phyloP scores from a whole-genome alignment of 257 asterid genomes.

The Gentiana straminea region DNA sequence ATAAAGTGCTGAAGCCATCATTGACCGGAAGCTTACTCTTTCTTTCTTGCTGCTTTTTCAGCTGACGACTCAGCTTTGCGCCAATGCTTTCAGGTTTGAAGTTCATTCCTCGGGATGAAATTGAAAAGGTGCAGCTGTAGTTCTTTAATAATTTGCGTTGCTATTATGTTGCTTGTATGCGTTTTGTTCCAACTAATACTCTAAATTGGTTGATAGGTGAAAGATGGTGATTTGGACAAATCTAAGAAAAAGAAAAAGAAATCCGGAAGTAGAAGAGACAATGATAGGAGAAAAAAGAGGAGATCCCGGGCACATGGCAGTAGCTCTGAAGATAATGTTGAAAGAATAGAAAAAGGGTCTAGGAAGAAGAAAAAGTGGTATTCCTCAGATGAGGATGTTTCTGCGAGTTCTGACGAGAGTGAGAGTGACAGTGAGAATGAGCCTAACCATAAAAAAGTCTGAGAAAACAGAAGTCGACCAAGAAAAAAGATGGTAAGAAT shows the following conservation, averaged over 20 bases:
- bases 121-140: slow-evolving; percentile 21
- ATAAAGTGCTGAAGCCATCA: background rate
- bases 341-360: slow-evolving; percentile 40
- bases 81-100: slow-evolving; percentile 39
- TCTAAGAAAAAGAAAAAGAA: slow-evolving; percentile 33
- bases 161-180: background rate
- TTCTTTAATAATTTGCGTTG: background rate
- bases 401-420: slow-evolving; percentile 40
- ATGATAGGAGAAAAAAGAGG: slow-evolving; percentile 29
- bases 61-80: background rate
- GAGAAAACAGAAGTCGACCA: slow-evolving; percentile 15
- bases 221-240: slow-evolving; percentile 22
- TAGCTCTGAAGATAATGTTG: slow-evolving; percentile 64
- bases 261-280: slow-evolving; percentile 36
- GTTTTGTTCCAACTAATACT: background rate
- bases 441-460: slow-evolving; percentile 12
- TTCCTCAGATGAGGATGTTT: slow-evolving; percentile 58
- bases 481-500: slow-evolving; percentile 11
- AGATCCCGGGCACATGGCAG: slow-evolving; percentile 25
- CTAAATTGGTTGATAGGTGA: slow-evolving; percentile 26
- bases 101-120: slow-evolving; percentile 29
- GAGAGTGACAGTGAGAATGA: slow-evolving; percentile 22
- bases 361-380: slow-evolving; percentile 81
- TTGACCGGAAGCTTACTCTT: background rate
- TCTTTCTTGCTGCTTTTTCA: slow-evolving; percentile 4